phyloP scores from a whole-genome alignment of 2,329 filamentous ascomycete species.

The Emericellopsis atlantica region DNA sequence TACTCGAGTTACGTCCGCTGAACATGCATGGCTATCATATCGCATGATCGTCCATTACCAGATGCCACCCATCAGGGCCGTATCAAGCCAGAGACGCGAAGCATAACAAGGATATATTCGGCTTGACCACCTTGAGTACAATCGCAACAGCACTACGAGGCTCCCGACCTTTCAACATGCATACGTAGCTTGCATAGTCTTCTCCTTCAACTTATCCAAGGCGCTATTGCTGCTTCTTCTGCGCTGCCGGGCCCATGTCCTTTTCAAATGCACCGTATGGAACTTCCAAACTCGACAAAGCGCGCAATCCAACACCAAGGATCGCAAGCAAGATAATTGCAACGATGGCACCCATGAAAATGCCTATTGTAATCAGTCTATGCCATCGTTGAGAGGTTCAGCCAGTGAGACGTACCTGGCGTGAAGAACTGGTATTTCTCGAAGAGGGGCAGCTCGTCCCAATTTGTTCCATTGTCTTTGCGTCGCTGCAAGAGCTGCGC shows the following conservation, averaged over 20 bases:
- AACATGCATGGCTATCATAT: too few relatives aligned
- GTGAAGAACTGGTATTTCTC: slow-evolving; percentile 93
- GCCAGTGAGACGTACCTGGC: slow-evolving; percentile 44
- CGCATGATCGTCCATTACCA: too few relatives aligned
- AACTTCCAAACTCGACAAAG: slow-evolving; percentile 70
- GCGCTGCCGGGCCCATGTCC: slow-evolving; percentile 78
- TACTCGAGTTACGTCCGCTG: too few relatives aligned
- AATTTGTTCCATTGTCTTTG: slow-evolving; percentile 24
- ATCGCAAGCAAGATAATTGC: slow-evolving; percentile 63
- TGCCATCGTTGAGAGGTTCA: slow-evolving; percentile 12
- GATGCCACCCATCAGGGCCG: too few relatives aligned
- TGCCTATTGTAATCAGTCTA: slow-evolving; percentile 35
- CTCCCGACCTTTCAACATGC: too few relatives aligned
- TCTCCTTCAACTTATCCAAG: too few relatives aligned
- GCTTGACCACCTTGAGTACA: too few relatives aligned
- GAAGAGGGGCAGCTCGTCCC: slow-evolving; percentile 50
- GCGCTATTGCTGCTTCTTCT: slow-evolving; percentile 54
- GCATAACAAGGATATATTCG: too few relatives aligned
- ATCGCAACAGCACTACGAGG: too few relatives aligned
- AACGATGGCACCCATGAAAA: slow-evolving; percentile 77
- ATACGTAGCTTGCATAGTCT: too few relatives aligned
- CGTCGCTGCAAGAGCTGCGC: slow-evolving; percentile 18
- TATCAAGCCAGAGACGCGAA: too few relatives aligned
- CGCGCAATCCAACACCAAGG: slow-evolving; percentile 64
- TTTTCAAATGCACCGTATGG: slow-evolving; percentile 94